These are phyloP conservation scores for Pleurotus citrinopileatus DNA, from an alignment of 768 basidiomycete genomes.

Conservation along the genomic window DNA sequence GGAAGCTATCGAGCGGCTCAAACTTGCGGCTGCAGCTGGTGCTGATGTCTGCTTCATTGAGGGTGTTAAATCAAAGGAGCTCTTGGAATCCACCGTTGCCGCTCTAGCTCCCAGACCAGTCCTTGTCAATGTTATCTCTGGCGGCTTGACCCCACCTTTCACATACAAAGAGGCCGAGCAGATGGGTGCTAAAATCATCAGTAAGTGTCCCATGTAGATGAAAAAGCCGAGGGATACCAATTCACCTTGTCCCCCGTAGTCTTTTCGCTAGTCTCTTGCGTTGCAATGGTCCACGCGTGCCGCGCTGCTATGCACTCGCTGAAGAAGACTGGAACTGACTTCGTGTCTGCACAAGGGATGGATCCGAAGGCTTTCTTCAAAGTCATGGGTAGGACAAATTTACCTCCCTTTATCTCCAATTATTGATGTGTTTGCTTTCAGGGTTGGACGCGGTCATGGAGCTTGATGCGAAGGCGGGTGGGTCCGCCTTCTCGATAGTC, in stretches of 20 bases:
- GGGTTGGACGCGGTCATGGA: conserved; percentile 52
- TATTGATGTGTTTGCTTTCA: too few species aligned
- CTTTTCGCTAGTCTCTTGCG: conserved; percentile 74
- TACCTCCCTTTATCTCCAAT: too few species aligned
- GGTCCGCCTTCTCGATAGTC: conserved; percentile 52
- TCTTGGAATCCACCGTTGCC: conserved; percentile 35
- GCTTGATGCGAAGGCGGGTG: conserved; percentile 58
- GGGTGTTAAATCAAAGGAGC: conserved; percentile 44
- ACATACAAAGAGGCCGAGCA: conserved; percentile 42
- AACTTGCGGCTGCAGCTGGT: conserved; percentile 38
- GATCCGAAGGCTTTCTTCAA: conserved; percentile 77
- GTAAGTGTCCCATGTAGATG: conserved; percentile 16
- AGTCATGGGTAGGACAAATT: conserved; percentile 72
- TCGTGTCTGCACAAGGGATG: conserved; percentile 57
- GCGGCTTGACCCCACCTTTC: conserved; percentile 48
- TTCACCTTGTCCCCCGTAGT: not conserved
- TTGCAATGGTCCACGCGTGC: conserved; percentile 72
- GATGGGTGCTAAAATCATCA: conserved; percentile 42
- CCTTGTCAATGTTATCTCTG: conserved; percentile 47
- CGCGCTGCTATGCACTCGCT: conserved; percentile 71
- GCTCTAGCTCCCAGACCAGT: conserved; percentile 41
- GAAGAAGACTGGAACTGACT: conserved; percentile 78
- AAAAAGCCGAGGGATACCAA: not conserved
- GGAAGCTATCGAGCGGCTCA: conserved; percentile 44
- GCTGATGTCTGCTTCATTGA: conserved; percentile 54